phyloP scores from a whole-genome alignment of 441 rosid species.

The Populus hybrid region DNA sequence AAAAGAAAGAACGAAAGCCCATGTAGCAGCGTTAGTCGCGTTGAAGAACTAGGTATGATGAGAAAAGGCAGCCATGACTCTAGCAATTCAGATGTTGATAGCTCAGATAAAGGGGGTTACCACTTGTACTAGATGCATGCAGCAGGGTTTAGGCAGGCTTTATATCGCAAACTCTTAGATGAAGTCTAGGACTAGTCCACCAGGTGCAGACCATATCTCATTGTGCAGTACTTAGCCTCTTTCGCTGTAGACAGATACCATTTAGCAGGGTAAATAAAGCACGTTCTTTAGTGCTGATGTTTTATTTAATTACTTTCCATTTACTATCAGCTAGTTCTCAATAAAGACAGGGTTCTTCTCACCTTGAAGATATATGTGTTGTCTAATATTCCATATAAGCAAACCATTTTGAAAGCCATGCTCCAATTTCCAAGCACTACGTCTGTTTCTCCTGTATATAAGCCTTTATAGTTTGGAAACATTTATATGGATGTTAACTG shows the following conservation, averaged over 20 bases:
- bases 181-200: not conserved
- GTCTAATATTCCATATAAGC: too few relatives aligned
- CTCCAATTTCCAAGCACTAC: too few relatives aligned
- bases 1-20: slow-evolving; percentile 24
- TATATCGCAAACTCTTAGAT: not conserved
- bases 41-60: slow-evolving; percentile 33
- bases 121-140: slow-evolving; percentile 29
- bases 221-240: not conserved
- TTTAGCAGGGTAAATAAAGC: not conserved
- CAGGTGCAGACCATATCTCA: not conserved
- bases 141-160: not conserved
- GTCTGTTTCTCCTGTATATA: too few relatives aligned
- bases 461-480: too few relatives aligned
- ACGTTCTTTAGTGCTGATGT: not conserved
- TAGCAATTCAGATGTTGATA: slow-evolving; percentile 40
- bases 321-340: not conserved
- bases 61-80: slow-evolving; percentile 23
- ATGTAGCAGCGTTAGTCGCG: slow-evolving; percentile 31
- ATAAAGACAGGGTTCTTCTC: not conserved
- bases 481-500: too few relatives aligned
- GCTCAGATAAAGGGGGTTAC: slow-evolving; percentile 38
- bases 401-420: too few relatives aligned
- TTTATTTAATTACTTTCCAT: not conserved
- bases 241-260: not conserved
- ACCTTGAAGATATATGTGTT: too few relatives aligned